phyloP scores from a whole-genome alignment of 2,329 filamentous ascomycete genomes.

The Verticillium isaacii region DNA sequence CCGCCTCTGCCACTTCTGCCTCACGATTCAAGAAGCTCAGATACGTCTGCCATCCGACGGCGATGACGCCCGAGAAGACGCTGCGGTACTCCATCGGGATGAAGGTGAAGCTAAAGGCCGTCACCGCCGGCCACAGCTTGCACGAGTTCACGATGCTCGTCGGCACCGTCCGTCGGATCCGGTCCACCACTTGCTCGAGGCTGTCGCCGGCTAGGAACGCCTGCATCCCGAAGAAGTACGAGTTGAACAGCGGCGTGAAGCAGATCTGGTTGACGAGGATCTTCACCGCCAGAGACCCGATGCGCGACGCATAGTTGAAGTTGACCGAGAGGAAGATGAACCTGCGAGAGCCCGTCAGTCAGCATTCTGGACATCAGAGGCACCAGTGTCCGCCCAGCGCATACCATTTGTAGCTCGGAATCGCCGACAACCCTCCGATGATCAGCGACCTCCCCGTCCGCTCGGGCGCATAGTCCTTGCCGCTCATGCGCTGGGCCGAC shows the following conservation, averaged over 20 bases:
- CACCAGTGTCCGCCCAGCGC: conserved; percentile 14
- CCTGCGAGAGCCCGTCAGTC: conserved; percentile 36
- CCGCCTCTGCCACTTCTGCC: conserved; percentile 49
- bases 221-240: conserved; percentile 79
- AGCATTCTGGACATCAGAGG: background rate
- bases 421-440: conserved; percentile 68
- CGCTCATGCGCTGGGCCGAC: conserved; percentile 66
- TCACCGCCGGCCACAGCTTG: conserved; percentile 86
- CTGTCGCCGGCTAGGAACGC: conserved; percentile 67
- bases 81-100: conserved; percentile 73
- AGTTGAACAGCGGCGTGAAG: conserved; percentile 81
- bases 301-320: conserved; percentile 78
- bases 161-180: conserved; percentile 72
- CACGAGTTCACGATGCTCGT: conserved; percentile 71
- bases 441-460: conserved; percentile 67
- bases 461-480: conserved; percentile 59
- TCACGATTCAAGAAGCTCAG: conserved; percentile 72
- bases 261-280: conserved; percentile 73
- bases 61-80: conserved; percentile 73
- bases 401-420: conserved; percentile 81
- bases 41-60: conserved; percentile 92
- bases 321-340: conserved; percentile 73
- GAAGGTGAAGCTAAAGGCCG: conserved; percentile 82
- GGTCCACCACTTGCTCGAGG: conserved; percentile 59
- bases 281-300: conserved; percentile 68